Evolutionary conservation across 108 stramenopile genomes (phyloP).

Genomic region (Pelagomonas calceolata): DNA sequence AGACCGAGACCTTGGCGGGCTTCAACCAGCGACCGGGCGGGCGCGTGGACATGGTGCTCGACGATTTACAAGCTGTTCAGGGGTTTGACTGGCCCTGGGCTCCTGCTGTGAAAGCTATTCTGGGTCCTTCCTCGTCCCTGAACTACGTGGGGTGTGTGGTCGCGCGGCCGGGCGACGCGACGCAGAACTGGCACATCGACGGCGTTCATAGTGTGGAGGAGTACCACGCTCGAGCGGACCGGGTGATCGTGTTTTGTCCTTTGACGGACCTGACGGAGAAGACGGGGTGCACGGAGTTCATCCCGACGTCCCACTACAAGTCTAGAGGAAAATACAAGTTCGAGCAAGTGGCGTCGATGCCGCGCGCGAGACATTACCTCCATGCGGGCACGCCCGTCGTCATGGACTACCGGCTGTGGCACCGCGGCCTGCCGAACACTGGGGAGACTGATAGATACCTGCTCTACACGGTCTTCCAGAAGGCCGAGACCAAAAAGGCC

Average conservation of each 20-base stretch:
- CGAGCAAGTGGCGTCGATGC: not conserved
- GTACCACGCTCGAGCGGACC: not conserved
- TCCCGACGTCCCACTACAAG: not conserved
- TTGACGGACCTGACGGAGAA: not conserved
- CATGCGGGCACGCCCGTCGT: not conserved
- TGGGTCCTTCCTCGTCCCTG: not conserved
- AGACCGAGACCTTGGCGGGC: not conserved
- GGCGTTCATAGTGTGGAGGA: not conserved
- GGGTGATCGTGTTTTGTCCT: not conserved
- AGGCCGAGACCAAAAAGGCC: not conserved
- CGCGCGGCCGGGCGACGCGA: not conserved
- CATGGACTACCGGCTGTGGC: constrained; percentile 1
- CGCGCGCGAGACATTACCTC: not conserved
- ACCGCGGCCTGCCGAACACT: not conserved
- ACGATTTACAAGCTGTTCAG: not conserved
- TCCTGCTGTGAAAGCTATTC: not conserved
- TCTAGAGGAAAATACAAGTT: not conserved
- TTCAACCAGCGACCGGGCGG: not conserved
- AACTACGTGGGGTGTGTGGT: not conserved
- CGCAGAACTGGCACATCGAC: constrained; percentile 1
- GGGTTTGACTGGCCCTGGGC: not conserved
- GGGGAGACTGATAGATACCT: not conserved
- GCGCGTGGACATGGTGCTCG: not conserved
- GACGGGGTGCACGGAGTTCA: not conserved
- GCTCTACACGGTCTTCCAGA: not conserved